These are phyloP conservation scores for Trametes meyenii DNA, from an alignment of 768 basidiomycete species.

Conservation along the genomic window DNA sequence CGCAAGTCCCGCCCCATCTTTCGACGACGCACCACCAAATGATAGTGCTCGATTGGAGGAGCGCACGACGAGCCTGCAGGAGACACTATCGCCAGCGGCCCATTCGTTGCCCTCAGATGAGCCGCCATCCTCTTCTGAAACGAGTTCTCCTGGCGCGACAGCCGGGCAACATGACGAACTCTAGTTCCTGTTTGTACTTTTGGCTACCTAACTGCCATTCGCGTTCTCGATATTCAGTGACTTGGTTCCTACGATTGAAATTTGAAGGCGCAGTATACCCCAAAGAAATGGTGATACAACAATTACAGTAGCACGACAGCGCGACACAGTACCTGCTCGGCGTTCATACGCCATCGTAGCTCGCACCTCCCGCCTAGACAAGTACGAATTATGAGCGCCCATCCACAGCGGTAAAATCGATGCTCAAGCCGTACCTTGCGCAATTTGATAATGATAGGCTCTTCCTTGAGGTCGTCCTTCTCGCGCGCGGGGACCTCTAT, in stretches of 20 bases:
- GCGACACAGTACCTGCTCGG: neutral
- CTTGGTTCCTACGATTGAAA: neutral
- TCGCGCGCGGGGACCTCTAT: conserved; percentile 88
- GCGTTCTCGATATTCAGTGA: no score
- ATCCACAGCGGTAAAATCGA: conserved; percentile 1
- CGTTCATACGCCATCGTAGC: conserved; percentile 79
- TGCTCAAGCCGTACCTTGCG: conserved; percentile 62
- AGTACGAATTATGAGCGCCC: conserved; percentile 7
- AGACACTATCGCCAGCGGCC: neutral
- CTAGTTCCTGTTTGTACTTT: neutral
- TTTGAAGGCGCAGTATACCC: neutral
- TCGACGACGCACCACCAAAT: neutral
- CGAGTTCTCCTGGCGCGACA: neutral
- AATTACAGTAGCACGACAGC: conserved; percentile 11
- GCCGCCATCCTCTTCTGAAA: no score
- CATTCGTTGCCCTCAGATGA: neutral
- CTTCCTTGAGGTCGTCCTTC: conserved; percentile 84
- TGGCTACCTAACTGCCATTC: neutral
- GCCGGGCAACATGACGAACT: conserved; percentile 9
- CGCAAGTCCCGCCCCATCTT: conserved; percentile 1
- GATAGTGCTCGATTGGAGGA: neutral
- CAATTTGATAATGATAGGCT: conserved; percentile 78
- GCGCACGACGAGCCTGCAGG: no score
- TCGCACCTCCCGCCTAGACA: conserved; percentile 81
- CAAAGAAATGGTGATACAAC: conserved; percentile 14